A percentile compares a stretch with the other conserved stretches of the same genome.
Conservation (phyloP, 2,329 filamentous ascomycete species). For the Phyllosticta paracitricarpa region DNA sequence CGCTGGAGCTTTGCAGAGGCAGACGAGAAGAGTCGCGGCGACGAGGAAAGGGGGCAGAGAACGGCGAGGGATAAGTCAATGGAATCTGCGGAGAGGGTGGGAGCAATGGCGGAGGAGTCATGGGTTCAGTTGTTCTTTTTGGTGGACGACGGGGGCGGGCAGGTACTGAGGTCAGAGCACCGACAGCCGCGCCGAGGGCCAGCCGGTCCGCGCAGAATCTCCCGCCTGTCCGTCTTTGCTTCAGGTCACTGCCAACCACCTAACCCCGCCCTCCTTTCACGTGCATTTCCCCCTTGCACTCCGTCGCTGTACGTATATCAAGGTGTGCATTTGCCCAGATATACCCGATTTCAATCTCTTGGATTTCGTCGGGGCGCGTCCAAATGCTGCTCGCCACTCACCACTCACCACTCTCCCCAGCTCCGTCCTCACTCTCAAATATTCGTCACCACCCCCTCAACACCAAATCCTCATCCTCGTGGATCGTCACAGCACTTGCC, state of each 20-base stretch:
- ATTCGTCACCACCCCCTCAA: background rate
- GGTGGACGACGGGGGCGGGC: background rate
- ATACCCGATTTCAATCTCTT: no score
- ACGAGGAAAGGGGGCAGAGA: background rate
- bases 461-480: no score
- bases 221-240: conserved; percentile 7
- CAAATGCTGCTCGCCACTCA: background rate
- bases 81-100: background rate
- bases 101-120: conserved; percentile 1
- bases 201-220: conserved; percentile 1
- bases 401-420: background rate
- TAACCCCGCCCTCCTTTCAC: background rate
- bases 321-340: no score
- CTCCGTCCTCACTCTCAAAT: background rate
- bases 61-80: background rate
- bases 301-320: background rate
- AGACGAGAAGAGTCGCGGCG: background rate
- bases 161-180: conserved; percentile 4
- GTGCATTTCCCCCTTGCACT: background rate
- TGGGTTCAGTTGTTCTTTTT: conserved; percentile 4
- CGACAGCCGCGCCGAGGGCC: background rate
- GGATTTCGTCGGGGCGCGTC: background rate
- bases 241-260: background rate
- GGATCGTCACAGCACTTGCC: background rate
- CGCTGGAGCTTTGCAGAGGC: background rate